These are phyloP conservation scores for Trichophyton equinum DNA, from an alignment of 2,329 filamentous ascomycete species.

Conservation along the genomic window DNA sequence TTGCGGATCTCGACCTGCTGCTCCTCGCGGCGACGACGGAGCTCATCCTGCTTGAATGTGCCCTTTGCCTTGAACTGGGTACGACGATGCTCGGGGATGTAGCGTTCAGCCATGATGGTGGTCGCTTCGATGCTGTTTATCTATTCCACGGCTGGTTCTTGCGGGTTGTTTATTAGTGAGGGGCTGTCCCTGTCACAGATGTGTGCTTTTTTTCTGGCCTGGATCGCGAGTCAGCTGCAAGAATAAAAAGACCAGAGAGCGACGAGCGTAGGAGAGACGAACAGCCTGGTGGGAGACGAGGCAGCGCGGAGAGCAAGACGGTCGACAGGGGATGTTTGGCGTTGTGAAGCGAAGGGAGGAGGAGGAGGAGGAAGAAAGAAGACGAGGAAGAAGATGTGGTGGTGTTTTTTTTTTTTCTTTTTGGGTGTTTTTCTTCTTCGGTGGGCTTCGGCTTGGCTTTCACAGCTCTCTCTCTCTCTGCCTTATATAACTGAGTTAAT, in stretches of 20 bases:
- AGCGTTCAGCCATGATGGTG: constrained; percentile 83
- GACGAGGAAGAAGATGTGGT: neutral
- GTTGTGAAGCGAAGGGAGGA: no score
- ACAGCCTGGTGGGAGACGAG: neutral
- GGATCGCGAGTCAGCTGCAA: neutral
- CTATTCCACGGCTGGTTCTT: constrained; percentile 10
- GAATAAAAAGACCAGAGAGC: neutral
- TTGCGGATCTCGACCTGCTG: constrained; percentile 99
- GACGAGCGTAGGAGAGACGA: neutral
- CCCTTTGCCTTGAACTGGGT: constrained; percentile 99
- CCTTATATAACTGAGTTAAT: no score
- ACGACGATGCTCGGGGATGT: constrained; percentile 98
- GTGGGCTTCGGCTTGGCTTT: neutral
- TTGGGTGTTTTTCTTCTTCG: constrained; percentile 9
- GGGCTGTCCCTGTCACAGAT: neutral
- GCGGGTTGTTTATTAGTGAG: neutral
- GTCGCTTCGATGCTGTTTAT: constrained; percentile 9
- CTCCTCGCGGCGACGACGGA: constrained; percentile 94
- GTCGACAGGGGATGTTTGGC: no score
- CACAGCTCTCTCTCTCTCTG: neutral
- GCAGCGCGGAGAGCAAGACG: neutral
- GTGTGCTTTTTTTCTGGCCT: neutral
- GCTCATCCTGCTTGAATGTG: constrained; percentile 97
- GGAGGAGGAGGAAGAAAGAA: no score
- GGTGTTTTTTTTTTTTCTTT: constrained; percentile 2